These are phyloP conservation scores for Xylaria venustula DNA, from an alignment of 495 filamentous ascomycete genomes.

Conservation along the genomic window DNA sequence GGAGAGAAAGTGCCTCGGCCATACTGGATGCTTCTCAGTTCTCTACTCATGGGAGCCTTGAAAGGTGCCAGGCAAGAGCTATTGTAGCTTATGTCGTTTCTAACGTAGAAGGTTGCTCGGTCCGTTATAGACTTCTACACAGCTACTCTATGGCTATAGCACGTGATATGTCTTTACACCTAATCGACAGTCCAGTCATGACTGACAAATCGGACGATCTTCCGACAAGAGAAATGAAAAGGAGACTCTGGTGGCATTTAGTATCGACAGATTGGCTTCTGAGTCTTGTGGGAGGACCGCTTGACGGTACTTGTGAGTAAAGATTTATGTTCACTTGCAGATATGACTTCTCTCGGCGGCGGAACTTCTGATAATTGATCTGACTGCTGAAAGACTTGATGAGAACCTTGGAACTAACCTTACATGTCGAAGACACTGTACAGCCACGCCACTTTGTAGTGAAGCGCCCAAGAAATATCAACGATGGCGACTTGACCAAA, in stretches of 20 bases:
- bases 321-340: too few species aligned
- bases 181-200: slow-evolving; percentile 36
- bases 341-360: too few species aligned
- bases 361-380: too few species aligned
- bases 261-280: slow-evolving; percentile 47
- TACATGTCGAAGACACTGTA: background rate
- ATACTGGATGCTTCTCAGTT: slow-evolving; percentile 38
- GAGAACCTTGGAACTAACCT: background rate
- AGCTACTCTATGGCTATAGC: slow-evolving; percentile 31
- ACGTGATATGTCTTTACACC: slow-evolving; percentile 41
- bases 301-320: slow-evolving; percentile 41
- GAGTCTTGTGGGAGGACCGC: slow-evolving; percentile 31
- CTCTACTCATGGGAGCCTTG: slow-evolving; percentile 31
- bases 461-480: slow-evolving; percentile 43
- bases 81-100: slow-evolving; percentile 39
- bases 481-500: slow-evolving; percentile 41
- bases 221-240: slow-evolving; percentile 38
- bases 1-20: slow-evolving; percentile 39
- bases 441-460: slow-evolving; percentile 45
- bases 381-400: background rate
- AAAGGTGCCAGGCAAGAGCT: slow-evolving; percentile 44
- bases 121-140: slow-evolving; percentile 33
- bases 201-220: slow-evolving; percentile 21
- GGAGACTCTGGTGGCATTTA: slow-evolving; percentile 53
- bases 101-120: slow-evolving; percentile 41